Base-by-base conservation (phyloP, 2,329 filamentous ascomycete species). In the Daldinia eschscholtzii region DNA sequence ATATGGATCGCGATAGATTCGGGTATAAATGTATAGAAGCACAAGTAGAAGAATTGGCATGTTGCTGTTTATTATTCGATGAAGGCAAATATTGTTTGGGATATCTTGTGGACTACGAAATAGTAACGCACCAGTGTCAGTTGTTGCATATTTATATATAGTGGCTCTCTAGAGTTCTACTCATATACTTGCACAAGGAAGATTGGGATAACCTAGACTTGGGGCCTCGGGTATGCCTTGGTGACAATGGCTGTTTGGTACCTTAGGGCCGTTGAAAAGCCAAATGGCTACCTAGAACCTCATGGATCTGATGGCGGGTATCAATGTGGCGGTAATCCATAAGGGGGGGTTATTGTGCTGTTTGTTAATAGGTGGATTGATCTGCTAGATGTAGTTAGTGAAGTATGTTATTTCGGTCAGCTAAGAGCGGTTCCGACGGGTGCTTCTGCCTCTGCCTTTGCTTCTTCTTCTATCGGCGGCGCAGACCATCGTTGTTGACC, bases 401-500 rank as follows among this genome's bases (percentile, higher is more conserved):
- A 39, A 46, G 37, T 37, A 42, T 2, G 20, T 23, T 52, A 37
- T 35, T 23, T 56, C 42, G 23, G 41, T 61, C 48, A 61, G 62
- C 42, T 56, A 41, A 20, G 18, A 15, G n/a, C 18, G 12, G 41
- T 26, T 13, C 18, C 20, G 42, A 20, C 10, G 35, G 57, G 30
- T 30, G 28, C 26, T 44, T 62, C 53, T 13, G 18, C 44, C 55
- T 61, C 52, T 48, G 28, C 26, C 26, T 30, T 3, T 37, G 50
- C 52, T 26, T 69, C 67, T 10, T 39, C 57, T 41, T 72, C 68
- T 44, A 53, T 46, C 20, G 70, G 71, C 12, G 74, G 70, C 9
- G 71, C 70, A 18, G 73, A 75, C 70, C 72, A 76, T 39, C 66
- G 63, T 46, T 69, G 60, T 56, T 76, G 65, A 33, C 67, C 63